A percentile compares a stretch with the other conserved stretches of the same genome.
Conservation (phyloP, 495 filamentous ascomycete genomes). For the Hypomontagnella monticulosa region DNA sequence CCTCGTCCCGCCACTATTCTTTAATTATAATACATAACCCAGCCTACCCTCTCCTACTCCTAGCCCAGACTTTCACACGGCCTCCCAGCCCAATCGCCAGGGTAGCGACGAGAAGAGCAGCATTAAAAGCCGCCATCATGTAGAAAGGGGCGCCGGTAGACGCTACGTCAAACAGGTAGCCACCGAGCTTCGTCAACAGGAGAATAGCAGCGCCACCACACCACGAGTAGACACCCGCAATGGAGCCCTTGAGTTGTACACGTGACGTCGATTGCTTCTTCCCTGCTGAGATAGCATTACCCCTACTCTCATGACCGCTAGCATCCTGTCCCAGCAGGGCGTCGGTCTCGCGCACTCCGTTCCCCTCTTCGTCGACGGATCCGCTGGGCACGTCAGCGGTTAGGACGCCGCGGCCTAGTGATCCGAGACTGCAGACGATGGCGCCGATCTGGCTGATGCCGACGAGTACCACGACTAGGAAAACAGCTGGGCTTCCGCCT, state of each 20-base stretch:
- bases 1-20: not conserved
- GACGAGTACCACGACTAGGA: conserved; percentile 79
- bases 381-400: conserved; percentile 56
- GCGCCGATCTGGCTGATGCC: conserved; percentile 93
- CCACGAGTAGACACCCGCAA: conserved; percentile 92
- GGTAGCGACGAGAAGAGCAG: conserved; percentile 67
- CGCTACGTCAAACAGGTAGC: conserved; percentile 77
- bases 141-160: conserved; percentile 84
- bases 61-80: not conserved
- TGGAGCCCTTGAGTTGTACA: conserved; percentile 83
- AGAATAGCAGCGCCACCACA: conserved; percentile 92
- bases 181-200: conserved; percentile 91
- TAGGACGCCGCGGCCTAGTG: conserved; percentile 82
- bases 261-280: conserved; percentile 48
- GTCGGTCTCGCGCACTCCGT: conserved; percentile 21
- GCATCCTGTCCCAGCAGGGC: conserved; percentile 44
- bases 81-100: conserved; percentile 52
- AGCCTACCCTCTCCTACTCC: conserved; percentile 10
- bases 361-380: conserved; percentile 42
- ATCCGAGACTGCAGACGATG: conserved; percentile 90
- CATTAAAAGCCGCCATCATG: conserved; percentile 91
- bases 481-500: conserved; percentile 71
- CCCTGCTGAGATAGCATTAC: conserved; percentile 3
- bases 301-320: not conserved
- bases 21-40: not conserved